Conservation (phyloP, 2,329 filamentous ascomycete genomes). For the Ophiosphaerella korrae region DNA sequence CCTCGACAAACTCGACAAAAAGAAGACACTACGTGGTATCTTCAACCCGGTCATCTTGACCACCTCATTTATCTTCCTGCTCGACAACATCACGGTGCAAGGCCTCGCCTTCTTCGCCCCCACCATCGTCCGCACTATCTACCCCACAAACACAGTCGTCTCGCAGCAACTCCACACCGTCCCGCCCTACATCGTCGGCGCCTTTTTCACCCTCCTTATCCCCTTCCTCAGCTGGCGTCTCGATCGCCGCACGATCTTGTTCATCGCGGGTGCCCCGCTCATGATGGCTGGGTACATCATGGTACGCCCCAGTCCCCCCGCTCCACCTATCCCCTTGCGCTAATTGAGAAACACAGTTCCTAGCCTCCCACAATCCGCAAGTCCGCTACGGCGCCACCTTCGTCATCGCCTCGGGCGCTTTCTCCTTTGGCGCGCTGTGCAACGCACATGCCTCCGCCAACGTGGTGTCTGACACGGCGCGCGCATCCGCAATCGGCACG, state of each 20-base stretch:
- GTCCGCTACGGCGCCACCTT: slow-evolving; percentile 74
- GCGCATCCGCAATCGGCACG: slow-evolving; percentile 68
- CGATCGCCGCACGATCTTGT: slow-evolving; percentile 65
- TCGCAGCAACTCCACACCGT: slow-evolving; percentile 73
- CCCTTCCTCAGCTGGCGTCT: slow-evolving; percentile 66
- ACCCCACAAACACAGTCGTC: slow-evolving; percentile 62
- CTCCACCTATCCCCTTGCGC: not conserved
- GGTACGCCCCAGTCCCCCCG: not conserved
- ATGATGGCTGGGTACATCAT: slow-evolving; percentile 70
- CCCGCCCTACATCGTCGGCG: slow-evolving; percentile 71
- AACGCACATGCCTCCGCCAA: slow-evolving; percentile 73
- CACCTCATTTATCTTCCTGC: slow-evolving; percentile 64
- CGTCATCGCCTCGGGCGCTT: slow-evolving; percentile 68
- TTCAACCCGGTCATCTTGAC: slow-evolving; percentile 66
- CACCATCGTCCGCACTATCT: slow-evolving; percentile 72
- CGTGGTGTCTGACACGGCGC: slow-evolving; percentile 72
- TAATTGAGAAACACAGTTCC: slow-evolving; percentile 58
- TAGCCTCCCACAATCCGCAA: slow-evolving; percentile 56
- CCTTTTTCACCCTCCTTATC: slow-evolving; percentile 67
- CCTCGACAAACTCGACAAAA: slow-evolving; percentile 65
- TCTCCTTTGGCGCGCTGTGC: slow-evolving; percentile 66
- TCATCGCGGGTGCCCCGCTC: slow-evolving; percentile 64
- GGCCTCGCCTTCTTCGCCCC: slow-evolving; percentile 72
- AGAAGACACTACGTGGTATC: slow-evolving; percentile 66
- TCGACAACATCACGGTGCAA: slow-evolving; percentile 73